These are phyloP conservation scores for Leishmania amazonensis DNA, from an alignment of 208 protist genomes.

Conservation along the genomic window DNA sequence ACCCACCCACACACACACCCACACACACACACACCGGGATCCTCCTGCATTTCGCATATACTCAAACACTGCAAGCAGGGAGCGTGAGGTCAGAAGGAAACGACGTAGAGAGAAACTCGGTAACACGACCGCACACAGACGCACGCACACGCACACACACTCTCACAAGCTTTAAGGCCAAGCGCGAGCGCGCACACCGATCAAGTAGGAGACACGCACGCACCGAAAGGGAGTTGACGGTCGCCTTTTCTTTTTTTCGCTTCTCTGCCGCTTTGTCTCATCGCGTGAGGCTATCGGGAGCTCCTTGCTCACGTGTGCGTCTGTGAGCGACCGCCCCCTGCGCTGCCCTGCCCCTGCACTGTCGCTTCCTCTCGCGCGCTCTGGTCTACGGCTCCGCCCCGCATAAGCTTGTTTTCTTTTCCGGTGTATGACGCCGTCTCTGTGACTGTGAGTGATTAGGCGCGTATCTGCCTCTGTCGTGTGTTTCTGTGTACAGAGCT, in stretches of 20 bases:
- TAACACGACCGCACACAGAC: background rate
- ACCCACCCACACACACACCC: background rate
- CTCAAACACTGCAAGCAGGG: background rate
- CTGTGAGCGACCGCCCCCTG: background rate
- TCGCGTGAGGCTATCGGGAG: background rate
- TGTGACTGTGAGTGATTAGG: background rate
- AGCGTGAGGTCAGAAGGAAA: background rate
- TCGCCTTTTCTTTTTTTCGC: background rate
- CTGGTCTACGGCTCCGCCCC: background rate
- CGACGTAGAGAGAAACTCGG: background rate
- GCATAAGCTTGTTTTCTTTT: background rate
- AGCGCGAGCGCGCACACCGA: background rate
- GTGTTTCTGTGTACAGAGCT: background rate
- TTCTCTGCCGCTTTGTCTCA: background rate
- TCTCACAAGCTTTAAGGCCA: background rate
- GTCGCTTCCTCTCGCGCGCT: background rate
- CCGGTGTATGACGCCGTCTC: background rate
- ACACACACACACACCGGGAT: background rate
- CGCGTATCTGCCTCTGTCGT: background rate
- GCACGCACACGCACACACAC: background rate
- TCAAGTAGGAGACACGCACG: background rate
- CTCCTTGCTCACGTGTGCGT: background rate
- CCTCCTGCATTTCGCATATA: background rate
- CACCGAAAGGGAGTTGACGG: background rate
- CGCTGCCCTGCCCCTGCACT: background rate